phyloP scores from a whole-genome alignment of 768 basidiomycete genomes.

The Suillus clintonianus region DNA sequence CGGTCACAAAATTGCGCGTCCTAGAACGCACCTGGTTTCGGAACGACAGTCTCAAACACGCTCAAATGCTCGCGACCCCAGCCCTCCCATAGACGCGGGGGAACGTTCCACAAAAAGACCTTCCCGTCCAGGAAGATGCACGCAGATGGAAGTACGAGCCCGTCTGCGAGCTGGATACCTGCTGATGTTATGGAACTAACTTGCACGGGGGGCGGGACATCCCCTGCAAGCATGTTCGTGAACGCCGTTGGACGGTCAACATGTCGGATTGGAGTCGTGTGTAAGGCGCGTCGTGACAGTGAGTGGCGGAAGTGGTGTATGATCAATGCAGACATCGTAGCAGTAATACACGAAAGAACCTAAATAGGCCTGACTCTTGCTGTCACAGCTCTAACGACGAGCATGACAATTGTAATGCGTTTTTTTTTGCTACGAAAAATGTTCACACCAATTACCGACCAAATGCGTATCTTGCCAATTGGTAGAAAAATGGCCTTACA shows the following conservation, averaged over 20 bases:
- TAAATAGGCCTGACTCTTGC: neutral
- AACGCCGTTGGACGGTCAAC: conserved; percentile 36
- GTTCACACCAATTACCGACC: no score
- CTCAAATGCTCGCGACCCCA: conserved; percentile 79
- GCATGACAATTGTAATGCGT: no score
- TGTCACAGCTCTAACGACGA: no score
- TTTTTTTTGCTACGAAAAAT: no score
- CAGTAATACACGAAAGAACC: neutral
- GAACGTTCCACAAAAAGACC: conserved; percentile 90
- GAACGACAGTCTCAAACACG: conserved; percentile 79
- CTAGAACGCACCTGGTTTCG: conserved; percentile 73
- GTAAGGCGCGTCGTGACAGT: conserved; percentile 1
- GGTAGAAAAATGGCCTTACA: no score
- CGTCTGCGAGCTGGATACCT: conserved; percentile 76
- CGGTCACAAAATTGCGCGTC: neutral
- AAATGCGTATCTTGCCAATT: no score
- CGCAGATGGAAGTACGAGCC: conserved; percentile 73
- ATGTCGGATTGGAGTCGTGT: conserved; percentile 1
- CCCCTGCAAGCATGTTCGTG: conserved; percentile 75
- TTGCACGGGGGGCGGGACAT: conserved; percentile 67
- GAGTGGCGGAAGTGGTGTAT: neutral
- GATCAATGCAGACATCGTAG: neutral
- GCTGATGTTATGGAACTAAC: conserved; percentile 62
- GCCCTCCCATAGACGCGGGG: conserved; percentile 57
- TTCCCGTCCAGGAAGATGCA: conserved; percentile 86